phyloP scores from a whole-genome alignment of 2,329 filamentous ascomycete species.

The Aspergillus floridensis region DNA sequence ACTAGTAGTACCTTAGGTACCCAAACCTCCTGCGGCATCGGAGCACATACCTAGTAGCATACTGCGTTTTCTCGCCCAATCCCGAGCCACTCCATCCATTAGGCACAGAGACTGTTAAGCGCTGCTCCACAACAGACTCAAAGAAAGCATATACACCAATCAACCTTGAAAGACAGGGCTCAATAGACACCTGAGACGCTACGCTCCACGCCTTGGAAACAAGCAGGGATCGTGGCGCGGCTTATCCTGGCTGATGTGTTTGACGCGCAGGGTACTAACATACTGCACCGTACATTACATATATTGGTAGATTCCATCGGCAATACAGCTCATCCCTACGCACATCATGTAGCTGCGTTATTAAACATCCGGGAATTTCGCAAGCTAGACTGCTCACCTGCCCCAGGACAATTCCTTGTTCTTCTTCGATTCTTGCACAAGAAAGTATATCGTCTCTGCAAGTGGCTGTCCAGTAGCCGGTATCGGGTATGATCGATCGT shows the following conservation, averaged over 20 bases:
- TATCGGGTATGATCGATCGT: not conserved
- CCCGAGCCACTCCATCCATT: not conserved
- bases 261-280: not conserved
- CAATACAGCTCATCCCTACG: not conserved
- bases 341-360: not conserved
- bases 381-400: not conserved
- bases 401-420: not conserved
- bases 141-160: not conserved
- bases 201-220: not conserved
- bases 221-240: not conserved
- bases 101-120: slow-evolving; percentile 5
- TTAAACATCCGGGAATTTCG: not conserved
- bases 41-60: not conserved
- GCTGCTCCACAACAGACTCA: not conserved
- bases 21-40: slow-evolving; percentile 1
- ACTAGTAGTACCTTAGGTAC: slow-evolving; percentile 7
- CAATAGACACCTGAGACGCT: not conserved
- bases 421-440: not conserved
- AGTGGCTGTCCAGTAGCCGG: not conserved
- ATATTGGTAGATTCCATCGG: not conserved
- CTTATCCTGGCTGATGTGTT: not conserved
- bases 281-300: too few species aligned
- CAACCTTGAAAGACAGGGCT: not conserved
- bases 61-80: slow-evolving; percentile 5
- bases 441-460: too few species aligned